Base-by-base conservation (phyloP, 1,284 basidiomycete genomes). In the Dichomitus squalens region DNA sequence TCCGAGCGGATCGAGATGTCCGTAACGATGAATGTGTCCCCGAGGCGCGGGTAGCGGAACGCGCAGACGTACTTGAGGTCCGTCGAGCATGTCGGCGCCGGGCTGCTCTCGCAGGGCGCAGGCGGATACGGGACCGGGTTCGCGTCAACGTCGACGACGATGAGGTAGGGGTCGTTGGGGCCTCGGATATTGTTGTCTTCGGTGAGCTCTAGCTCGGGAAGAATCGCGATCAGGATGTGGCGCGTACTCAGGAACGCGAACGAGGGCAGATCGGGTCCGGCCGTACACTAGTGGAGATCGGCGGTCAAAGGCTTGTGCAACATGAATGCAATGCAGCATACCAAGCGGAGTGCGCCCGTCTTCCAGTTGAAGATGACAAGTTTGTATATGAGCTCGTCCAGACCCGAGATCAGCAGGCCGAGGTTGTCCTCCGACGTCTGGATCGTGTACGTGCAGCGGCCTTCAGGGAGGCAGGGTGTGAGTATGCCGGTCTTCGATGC, bases 361-460 rank as follows among this genome's bases (percentile, higher is more conserved):
- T 79, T 81, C 86, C 86, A 88, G 53, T 87, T 76, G 84, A 84
- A 88, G 16, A 87, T 70, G n/a, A 77, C 67, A 18, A 87, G 68
- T 55, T 84, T 77, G 29, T 74, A 77, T 11, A 71, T 69, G 16
- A 64, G 64, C 5, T 60, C 63, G n/a, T 68, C 70, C 2, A 48
- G 46, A 35, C 68, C 66, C 35, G 68, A 61, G 55, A 82, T 79
- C 9, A 83, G 69, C 29, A 87, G 67, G 7, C 76, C 83, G 20
- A 88, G 58, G 44, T 74, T 70, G 36, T 83, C 76, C 12, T 74
- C 75, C 25, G 78, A 80, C 4, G 84, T 70, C 64, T 82, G 81
- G 36, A 87, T 76, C 33, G 72, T 71, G 60, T 78, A 81, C 3
- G 76, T 73, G 36, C 52, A 59, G 16, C 59, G 29, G 1, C 36